phyloP scores from a whole-genome alignment of 805 yeast genomes.

The Spathaspora passalidarum region DNA sequence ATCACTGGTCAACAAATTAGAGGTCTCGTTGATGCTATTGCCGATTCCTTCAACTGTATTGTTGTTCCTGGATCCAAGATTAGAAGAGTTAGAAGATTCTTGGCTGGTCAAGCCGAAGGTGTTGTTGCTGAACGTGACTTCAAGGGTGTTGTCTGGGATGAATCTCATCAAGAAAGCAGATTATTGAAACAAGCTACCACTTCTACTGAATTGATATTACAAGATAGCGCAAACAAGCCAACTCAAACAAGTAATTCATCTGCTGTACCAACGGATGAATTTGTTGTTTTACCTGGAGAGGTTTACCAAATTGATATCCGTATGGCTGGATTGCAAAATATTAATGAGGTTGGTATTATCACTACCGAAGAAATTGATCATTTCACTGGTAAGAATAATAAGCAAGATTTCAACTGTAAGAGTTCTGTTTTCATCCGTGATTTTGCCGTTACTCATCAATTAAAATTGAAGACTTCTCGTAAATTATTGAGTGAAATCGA shows the following conservation, averaged over 20 bases:
- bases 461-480: conserved; percentile 74
- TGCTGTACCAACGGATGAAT: conserved; percentile 75
- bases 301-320: conserved; percentile 81
- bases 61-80: conserved; percentile 93
- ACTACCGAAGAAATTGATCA: conserved; percentile 67
- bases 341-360: conserved; percentile 59
- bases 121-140: conserved; percentile 87
- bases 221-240: conserved; percentile 7
- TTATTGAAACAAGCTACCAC: conserved; percentile 42
- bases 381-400: conserved; percentile 59
- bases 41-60: conserved; percentile 75
- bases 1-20: conserved; percentile 74
- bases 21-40: conserved; percentile 78
- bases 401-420: conserved; percentile 51
- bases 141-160: conserved; percentile 90
- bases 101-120: conserved; percentile 95
- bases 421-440: conserved; percentile 82
- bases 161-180: conserved; percentile 68
- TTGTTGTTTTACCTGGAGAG: conserved; percentile 74
- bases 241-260: conserved; percentile 27
- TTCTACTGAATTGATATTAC: conserved; percentile 11
- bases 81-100: conserved; percentile 86
- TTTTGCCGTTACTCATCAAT: conserved; percentile 73
- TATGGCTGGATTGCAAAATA: conserved; percentile 63
- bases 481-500: conserved; percentile 68